phyloP scores from a whole-genome alignment of 768 basidiomycete species.

The Russula earlei region DNA sequence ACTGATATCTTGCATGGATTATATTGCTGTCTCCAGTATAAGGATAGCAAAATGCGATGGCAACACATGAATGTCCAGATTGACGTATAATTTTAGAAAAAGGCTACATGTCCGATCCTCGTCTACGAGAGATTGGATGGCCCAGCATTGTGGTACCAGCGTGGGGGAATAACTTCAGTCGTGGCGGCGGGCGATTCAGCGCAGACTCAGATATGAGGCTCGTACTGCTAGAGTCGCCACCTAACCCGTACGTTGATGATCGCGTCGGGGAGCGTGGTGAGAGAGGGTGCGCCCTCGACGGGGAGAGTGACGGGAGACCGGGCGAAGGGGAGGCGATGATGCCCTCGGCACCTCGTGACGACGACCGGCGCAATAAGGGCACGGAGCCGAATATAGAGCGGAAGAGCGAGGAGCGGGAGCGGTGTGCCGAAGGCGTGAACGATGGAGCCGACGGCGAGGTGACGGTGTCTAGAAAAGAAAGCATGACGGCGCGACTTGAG shows the following conservation, averaged over 20 bases:
- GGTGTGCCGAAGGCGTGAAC: constrained; percentile 21
- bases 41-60: not conserved
- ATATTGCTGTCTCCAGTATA: not conserved
- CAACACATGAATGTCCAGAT: not conserved
- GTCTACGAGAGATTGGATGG: not conserved
- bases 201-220: constrained; percentile 20
- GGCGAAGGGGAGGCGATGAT: constrained; percentile 60
- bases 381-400: constrained; percentile 47
- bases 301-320: constrained; percentile 14
- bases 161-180: constrained; percentile 17
- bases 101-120: constrained; percentile 8
- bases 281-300: constrained; percentile 19
- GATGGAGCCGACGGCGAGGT: constrained; percentile 20
- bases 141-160: not conserved
- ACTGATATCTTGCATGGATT: not conserved
- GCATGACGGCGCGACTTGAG: too few species aligned
- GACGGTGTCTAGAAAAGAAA: not conserved
- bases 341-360: constrained; percentile 49
- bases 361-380: constrained; percentile 35
- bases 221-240: constrained; percentile 8
- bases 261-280: constrained; percentile 15
- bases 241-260: constrained; percentile 14
- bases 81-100: not conserved
- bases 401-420: constrained; percentile 51
- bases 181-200: constrained; percentile 20